phyloP scores from a whole-genome alignment of 148 eudicot genomes.

The Polygonum aviculare region DNA sequence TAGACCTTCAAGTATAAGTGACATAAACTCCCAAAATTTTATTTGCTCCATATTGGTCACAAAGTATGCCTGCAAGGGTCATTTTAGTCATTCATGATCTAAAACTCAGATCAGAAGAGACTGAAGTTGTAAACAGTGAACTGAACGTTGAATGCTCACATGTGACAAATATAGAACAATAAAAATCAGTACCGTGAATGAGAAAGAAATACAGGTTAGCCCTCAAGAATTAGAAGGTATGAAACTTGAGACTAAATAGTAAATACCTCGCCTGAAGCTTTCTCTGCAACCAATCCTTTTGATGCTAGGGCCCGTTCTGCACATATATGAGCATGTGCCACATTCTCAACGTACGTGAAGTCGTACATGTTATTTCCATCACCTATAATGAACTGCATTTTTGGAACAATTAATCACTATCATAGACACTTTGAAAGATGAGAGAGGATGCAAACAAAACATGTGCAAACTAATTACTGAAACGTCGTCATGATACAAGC shows the following conservation, averaged over 20 bases:
- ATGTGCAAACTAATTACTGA: neutral
- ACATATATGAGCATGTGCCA: constrained; percentile 98
- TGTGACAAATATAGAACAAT: neutral
- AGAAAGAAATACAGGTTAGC: neutral
- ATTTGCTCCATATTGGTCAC: constrained; percentile 92
- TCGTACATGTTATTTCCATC: constrained; percentile 92
- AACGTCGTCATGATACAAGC: neutral
- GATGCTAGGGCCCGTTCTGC: constrained; percentile 98
- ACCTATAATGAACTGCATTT: constrained; percentile 71
- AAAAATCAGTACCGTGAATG: neutral
- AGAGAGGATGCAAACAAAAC: constrained; percentile 1
- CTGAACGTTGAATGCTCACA: neutral
- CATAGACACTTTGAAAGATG: neutral
- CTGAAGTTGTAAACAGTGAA: neutral
- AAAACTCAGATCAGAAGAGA: neutral
- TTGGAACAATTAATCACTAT: neutral
- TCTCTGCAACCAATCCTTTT: constrained; percentile 54
- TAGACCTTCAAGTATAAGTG: constrained; percentile 90
- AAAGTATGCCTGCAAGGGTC: constrained; percentile 72
- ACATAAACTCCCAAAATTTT: constrained; percentile 89
- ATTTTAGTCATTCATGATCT: neutral
- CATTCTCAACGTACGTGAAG: constrained; percentile 94
- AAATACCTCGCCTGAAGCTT: constrained; percentile 88
- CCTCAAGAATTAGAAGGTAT: neutral
- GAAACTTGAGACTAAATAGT: constrained; percentile 23